A percentile compares a stretch with the other conserved stretches of the same genome.
These are phyloP conservation scores for Paxillus involutus DNA, from an alignment of 768 basidiomycete species.

Conservation along the genomic window DNA sequence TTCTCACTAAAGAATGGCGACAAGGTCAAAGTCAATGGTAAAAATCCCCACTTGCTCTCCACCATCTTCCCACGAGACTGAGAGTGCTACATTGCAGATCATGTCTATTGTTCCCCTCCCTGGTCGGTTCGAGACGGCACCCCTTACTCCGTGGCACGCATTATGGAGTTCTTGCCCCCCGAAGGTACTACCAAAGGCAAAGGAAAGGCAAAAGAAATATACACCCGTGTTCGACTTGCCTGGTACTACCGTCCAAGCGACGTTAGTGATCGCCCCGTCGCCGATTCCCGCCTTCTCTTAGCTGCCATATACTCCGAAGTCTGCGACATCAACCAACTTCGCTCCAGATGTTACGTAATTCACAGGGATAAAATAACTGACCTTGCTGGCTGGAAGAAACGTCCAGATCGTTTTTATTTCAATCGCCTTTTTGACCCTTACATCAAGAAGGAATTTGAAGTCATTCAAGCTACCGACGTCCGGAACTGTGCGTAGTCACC, in stretches of 20 bases:
- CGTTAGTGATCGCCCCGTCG: constrained; percentile 87
- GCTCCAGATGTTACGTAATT: constrained; percentile 89
- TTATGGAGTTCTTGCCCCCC: constrained; percentile 94
- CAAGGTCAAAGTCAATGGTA: constrained; percentile 86
- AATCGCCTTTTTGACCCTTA: constrained; percentile 94
- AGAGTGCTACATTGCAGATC: constrained; percentile 61
- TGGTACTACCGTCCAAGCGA: constrained; percentile 98
- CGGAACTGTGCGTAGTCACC: constrained; percentile 71
- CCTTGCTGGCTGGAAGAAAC: constrained; percentile 90
- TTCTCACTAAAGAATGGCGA: constrained; percentile 79
- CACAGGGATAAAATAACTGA: constrained; percentile 96
- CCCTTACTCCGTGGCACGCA: constrained; percentile 92
- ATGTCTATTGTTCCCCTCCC: constrained; percentile 94
- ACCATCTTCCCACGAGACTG: constrained; percentile 16
- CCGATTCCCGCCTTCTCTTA: constrained; percentile 88
- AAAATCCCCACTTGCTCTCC: constrained; percentile 21
- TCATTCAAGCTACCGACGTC: constrained; percentile 82
- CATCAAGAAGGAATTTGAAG: constrained; percentile 97
- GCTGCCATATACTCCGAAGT: constrained; percentile 97
- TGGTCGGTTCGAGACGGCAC: constrained; percentile 93
- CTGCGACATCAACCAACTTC: constrained; percentile 91
- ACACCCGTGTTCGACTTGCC: constrained; percentile 84
- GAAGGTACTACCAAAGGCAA: constrained; percentile 67
- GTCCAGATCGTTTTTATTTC: constrained; percentile 96
- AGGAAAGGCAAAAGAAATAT: constrained; percentile 65